Percentiles rank a stretch among this genome's conserved stretches.
Evolutionary conservation across 257 asterid species (phyloP).

Genomic region (Lycium ferocissimum): DNA sequence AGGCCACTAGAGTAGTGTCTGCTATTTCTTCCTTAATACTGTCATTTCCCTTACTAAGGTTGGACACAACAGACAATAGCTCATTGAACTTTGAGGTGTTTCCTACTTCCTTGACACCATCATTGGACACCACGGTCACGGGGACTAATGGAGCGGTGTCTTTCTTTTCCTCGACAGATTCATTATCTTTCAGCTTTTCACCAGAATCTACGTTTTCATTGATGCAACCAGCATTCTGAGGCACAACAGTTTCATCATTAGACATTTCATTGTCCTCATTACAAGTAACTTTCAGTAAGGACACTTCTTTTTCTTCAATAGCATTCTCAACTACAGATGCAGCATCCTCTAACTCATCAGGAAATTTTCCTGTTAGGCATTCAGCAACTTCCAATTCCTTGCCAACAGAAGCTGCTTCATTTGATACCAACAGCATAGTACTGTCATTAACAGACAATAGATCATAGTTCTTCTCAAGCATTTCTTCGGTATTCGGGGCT

Average conservation of each 20-base stretch:
- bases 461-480: neutral
- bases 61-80: neutral
- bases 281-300: neutral
- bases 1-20: too few species aligned
- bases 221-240: neutral
- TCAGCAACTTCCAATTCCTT: neutral
- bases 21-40: too few species aligned
- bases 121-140: too few species aligned
- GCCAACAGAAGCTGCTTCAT: neutral
- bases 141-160: too few species aligned
- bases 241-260: neutral
- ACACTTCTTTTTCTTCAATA: neutral
- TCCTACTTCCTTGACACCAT: neutral
- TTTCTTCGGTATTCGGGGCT: accelerated
- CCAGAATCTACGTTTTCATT: too few species aligned
- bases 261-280: neutral
- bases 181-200: too few species aligned
- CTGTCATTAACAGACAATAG: neutral
- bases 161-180: too few species aligned
- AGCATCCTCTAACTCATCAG: neutral
- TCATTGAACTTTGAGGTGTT: neutral
- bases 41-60: too few species aligned
- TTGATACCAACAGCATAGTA: neutral
- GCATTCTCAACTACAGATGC: neutral
- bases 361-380: too few species aligned